phyloP scores from a whole-genome alignment of 2,329 filamentous ascomycete species.

The Orbilia ellipsospora region DNA sequence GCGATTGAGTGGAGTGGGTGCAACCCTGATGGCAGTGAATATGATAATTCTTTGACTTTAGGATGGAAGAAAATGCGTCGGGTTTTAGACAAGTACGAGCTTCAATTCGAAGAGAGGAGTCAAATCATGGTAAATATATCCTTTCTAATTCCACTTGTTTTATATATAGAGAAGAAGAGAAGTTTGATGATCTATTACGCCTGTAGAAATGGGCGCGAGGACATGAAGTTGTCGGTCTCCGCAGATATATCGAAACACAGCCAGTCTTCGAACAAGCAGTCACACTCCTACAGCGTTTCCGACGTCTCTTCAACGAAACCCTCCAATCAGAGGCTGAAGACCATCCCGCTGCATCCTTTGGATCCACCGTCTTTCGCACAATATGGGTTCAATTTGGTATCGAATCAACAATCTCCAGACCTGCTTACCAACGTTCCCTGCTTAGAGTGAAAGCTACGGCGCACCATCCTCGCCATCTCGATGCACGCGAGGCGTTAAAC shows the following conservation, averaged over 20 bases:
- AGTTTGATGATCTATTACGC: background rate
- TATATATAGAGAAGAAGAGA: background rate
- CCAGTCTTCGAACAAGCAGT: constrained; percentile 6
- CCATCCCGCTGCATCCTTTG: background rate
- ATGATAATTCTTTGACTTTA: too few species aligned
- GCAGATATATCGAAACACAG: constrained; percentile 6
- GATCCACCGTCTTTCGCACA: background rate
- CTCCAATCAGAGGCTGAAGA: background rate
- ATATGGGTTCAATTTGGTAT: background rate
- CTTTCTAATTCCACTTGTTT: too few species aligned
- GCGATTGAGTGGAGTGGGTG: too few species aligned
- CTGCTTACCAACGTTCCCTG: background rate
- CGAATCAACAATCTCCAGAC: background rate
- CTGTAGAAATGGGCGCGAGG: constrained; percentile 6
- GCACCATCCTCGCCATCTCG: background rate
- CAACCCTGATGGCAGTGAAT: too few species aligned
- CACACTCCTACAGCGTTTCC: background rate
- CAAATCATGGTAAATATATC: too few species aligned
- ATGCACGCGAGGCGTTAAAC: background rate
- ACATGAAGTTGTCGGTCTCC: constrained; percentile 8
- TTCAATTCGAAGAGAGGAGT: too few species aligned
- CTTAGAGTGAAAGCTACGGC: background rate
- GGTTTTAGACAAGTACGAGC: too few species aligned
- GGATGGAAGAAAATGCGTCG: too few species aligned
- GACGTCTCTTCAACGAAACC: background rate